phyloP scores from a whole-genome alignment of 2,329 filamentous ascomycete species.

The Xylariaceae sp. region DNA sequence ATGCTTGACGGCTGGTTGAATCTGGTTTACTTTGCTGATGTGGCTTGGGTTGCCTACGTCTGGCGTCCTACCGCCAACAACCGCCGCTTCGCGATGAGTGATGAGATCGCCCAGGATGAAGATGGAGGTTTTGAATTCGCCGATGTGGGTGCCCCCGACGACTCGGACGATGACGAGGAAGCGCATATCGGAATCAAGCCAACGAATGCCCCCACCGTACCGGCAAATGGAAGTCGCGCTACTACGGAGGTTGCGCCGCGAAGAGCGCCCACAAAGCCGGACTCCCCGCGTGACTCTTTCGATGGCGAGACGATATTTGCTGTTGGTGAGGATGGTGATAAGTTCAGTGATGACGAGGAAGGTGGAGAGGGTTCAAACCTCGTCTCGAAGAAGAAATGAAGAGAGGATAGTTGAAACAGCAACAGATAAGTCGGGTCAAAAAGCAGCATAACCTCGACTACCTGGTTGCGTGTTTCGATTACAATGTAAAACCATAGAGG shows the following conservation, averaged over 20 bases:
- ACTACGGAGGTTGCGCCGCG: constrained; percentile 24
- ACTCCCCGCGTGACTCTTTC: constrained; percentile 53
- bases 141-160: constrained; percentile 73
- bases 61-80: constrained; percentile 98
- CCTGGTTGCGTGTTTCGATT: constrained; percentile 17
- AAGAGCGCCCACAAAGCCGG: constrained; percentile 34
- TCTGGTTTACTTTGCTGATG: constrained; percentile 89
- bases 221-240: constrained; percentile 15
- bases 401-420: background rate
- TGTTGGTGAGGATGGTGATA: constrained; percentile 78
- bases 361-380: constrained; percentile 54
- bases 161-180: constrained; percentile 57
- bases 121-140: constrained; percentile 93
- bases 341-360: constrained; percentile 69
- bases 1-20: constrained; percentile 96
- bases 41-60: constrained; percentile 87
- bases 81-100: constrained; percentile 95
- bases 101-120: constrained; percentile 97
- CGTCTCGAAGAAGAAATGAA: constrained; percentile 42
- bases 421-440: background rate
- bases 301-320: constrained; percentile 94
- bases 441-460: background rate
- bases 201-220: constrained; percentile 24
- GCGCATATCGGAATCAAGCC: constrained; percentile 42
- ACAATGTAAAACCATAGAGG: constrained; percentile 24